A percentile compares a stretch with the other conserved stretches of the same genome.
phyloP scores from a whole-genome alignment of 352 stramenopile genomes.

The Pythium grandisporangium region DNA sequence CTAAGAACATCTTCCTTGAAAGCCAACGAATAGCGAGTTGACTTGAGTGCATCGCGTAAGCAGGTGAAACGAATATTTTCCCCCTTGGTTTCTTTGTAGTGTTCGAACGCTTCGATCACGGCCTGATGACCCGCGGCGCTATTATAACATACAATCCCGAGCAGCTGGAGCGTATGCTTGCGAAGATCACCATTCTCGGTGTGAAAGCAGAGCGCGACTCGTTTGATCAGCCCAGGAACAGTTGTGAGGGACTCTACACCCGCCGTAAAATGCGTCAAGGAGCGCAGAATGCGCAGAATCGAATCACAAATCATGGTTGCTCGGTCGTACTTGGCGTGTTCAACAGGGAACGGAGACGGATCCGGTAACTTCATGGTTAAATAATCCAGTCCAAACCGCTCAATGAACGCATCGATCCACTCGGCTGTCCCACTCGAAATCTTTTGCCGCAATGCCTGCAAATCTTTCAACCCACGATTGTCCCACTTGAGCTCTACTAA shows the following conservation, averaged over 20 bases:
- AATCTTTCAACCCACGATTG: slow-evolving; percentile 64
- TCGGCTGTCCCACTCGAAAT: slow-evolving; percentile 60
- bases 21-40: slow-evolving; percentile 71
- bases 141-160: slow-evolving; percentile 84
- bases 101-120: slow-evolving; percentile 74
- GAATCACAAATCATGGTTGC: slow-evolving; percentile 66
- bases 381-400: slow-evolving; percentile 72
- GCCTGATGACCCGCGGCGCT: slow-evolving; percentile 70
- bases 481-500: slow-evolving; percentile 80
- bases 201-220: slow-evolving; percentile 75
- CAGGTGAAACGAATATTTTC: slow-evolving; percentile 76
- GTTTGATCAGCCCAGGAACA: slow-evolving; percentile 69
- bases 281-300: slow-evolving; percentile 67
- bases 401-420: slow-evolving; percentile 71
- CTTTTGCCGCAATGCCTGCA: slow-evolving; percentile 61
- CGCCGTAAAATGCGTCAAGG: slow-evolving; percentile 68
- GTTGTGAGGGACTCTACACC: slow-evolving; percentile 79
- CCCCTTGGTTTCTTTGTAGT: slow-evolving; percentile 81
- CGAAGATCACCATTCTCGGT: slow-evolving; percentile 77
- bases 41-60: slow-evolving; percentile 72
- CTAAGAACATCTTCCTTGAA: slow-evolving; percentile 86
- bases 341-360: slow-evolving; percentile 70
- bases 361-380: slow-evolving; percentile 82
- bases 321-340: slow-evolving; percentile 73
- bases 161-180: slow-evolving; percentile 71